Percentiles rank a stretch among this genome's conserved stretches.
These are phyloP conservation scores for Arthrobotrys musiformis DNA, from an alignment of 2,329 filamentous ascomycete genomes.

Conservation along the genomic window DNA sequence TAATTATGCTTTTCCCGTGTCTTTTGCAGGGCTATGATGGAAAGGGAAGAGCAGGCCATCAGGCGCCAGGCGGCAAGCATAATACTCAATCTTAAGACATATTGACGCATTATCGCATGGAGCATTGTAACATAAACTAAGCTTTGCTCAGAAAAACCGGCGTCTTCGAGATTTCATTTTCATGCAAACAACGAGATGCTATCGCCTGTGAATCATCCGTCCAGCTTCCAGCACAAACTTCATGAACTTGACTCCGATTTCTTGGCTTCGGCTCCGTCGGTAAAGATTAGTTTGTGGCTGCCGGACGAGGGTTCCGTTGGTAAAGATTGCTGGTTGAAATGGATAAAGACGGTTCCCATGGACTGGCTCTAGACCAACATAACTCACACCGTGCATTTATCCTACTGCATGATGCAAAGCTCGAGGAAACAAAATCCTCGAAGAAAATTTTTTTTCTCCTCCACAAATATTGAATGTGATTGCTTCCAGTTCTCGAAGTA, in stretches of 20 bases:
- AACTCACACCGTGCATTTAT: slow-evolving; percentile 28
- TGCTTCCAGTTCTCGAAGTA: background rate
- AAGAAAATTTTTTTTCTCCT: slow-evolving; percentile 10
- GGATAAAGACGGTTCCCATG: slow-evolving; percentile 33
- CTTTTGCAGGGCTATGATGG: slow-evolving; percentile 4
- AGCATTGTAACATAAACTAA: background rate
- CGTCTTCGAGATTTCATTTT: slow-evolving; percentile 6
- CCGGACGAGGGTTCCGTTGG: slow-evolving; percentile 24
- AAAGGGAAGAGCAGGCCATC: background rate
- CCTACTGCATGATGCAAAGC: slow-evolving; percentile 7
- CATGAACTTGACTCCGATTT: background rate
- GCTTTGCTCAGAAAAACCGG: background rate
- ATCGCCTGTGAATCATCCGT: background rate
- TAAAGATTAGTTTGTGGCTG: slow-evolving; percentile 46
- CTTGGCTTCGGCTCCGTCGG: slow-evolving; percentile 33
- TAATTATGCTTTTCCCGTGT: slow-evolving; percentile 15
- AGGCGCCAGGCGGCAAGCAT: slow-evolving; percentile 16
- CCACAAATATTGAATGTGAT: background rate
- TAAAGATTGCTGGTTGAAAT: slow-evolving; percentile 34
- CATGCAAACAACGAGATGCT: background rate
- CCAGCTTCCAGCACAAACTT: background rate
- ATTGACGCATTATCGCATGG: background rate
- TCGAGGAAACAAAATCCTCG: background rate
- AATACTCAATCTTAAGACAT: background rate
- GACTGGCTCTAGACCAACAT: background rate